phyloP scores from a whole-genome alignment of 176 grass and related monocot species.

The Chrysopogon serrulatus region DNA sequence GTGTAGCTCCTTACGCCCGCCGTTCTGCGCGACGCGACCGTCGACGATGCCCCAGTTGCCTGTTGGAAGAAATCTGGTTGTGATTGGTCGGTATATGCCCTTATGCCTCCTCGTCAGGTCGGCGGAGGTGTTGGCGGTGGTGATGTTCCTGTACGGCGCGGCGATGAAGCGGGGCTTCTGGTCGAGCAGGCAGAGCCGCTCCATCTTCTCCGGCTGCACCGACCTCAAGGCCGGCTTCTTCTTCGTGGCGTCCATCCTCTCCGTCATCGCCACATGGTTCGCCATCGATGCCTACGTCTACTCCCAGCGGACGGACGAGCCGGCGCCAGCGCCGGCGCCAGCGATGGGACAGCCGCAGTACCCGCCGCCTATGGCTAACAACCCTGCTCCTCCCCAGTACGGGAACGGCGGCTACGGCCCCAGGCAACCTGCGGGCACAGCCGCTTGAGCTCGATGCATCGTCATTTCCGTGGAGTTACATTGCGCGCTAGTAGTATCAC shows the following conservation, averaged over 20 bases:
- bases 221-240: background rate
- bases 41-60: background rate
- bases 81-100: too few relatives aligned
- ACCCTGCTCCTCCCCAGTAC: background rate
- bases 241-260: background rate
- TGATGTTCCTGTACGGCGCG: background rate
- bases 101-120: background rate
- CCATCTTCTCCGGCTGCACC: background rate
- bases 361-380: background rate
- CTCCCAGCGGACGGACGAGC: background rate
- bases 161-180: background rate
- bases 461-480: background rate
- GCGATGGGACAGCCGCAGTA: constrained; percentile 6
- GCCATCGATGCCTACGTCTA: constrained; percentile 3
- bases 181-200: background rate
- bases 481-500: too few relatives aligned
- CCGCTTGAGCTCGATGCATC: background rate
- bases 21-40: too few relatives aligned
- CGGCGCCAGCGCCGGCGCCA: background rate
- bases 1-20: too few relatives aligned
- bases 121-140: background rate
- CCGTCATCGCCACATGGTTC: background rate
- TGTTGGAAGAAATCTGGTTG: too few relatives aligned
- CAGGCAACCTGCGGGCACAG: background rate
- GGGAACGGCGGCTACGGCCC: background rate